Evolutionary conservation across 169 alveolate genomes (phyloP), one percentile per base, ranked within the genome.

Genomic region (Haemoproteus tartakovskyi): DNA sequence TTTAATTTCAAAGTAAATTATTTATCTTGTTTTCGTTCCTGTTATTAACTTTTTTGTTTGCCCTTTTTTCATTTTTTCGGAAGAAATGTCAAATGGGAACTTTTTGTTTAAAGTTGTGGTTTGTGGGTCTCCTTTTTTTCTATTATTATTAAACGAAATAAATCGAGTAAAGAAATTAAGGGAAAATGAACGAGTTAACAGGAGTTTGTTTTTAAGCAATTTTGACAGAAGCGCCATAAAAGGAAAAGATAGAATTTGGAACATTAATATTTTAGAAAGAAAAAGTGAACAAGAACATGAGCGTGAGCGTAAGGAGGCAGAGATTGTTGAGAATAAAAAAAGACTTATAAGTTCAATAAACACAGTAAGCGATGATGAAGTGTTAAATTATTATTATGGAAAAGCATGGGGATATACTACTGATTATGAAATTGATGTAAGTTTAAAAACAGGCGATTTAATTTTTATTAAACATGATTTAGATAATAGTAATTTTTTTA

Each of bases 361-460:
- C 9, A 33, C 5, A 33, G 9, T 5, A 6, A 6, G 9, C 19
- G 18, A 43, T n/a, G 43, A 19, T 11, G 84, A 70, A 30, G 62
- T 22, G 19, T 18, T 70, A 54, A 54, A 70, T 12, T 70, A 70
- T 38, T 70, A 56, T 57, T 70, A 70, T 48, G 84, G 84, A 4
- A 70, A 70, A 46, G 74, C 84, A 43, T 70, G 84, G 84, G 84
- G 84, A 45, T 70, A 70, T 48, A 43, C 84, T 3, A 70, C 84
- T 8, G 84, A 70, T 70, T 70, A 70, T 14, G 84, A 70, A 40
- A 70, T 70, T 56, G 84, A 70, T 16, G 6, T 50, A 38, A 70
- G 84, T 48, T 57, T 70, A 46, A 54, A 43, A 45, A 70, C 59
- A 14, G 84, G 84, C 0, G 84, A 70, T 50, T 37, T 70, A 11